These are phyloP conservation scores for Moniliella sp. DNA, from an alignment of 1,284 basidiomycete genomes.

Conservation along the genomic window DNA sequence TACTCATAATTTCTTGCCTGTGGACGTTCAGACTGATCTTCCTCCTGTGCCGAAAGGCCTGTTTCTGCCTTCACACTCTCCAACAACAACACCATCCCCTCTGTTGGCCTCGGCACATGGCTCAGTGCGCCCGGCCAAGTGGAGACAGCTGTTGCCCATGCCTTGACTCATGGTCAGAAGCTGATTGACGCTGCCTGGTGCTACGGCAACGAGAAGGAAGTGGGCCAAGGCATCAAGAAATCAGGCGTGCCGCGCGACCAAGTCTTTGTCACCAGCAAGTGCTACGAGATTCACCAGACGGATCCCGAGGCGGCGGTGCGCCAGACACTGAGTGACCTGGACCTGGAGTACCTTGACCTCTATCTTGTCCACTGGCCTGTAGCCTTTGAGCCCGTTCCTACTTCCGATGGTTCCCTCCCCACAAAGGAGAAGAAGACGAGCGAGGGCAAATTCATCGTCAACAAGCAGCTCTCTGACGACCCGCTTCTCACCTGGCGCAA, in stretches of 20 bases:
- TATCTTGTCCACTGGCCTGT: conserved; percentile 56
- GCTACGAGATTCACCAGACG: not conserved
- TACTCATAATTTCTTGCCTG: no score
- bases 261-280: conserved; percentile 65
- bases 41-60: no score
- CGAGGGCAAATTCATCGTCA: conserved; percentile 43
- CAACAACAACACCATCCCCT: conserved; percentile 5
- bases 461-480: conserved; percentile 40
- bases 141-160: conserved; percentile 36
- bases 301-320: conserved; percentile 42
- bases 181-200: conserved; percentile 23
- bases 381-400: conserved; percentile 13
- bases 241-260: conserved; percentile 54
- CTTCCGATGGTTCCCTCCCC: conserved; percentile 5
- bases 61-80: conserved; percentile 7
- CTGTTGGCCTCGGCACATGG: conserved; percentile 9
- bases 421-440: not conserved
- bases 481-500: conserved; percentile 17
- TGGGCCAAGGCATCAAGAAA: conserved; percentile 53
- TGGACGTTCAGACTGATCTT: no score
- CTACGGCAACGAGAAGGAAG: conserved; percentile 57
- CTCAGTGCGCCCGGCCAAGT: conserved; percentile 36
- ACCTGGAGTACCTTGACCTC: conserved; percentile 55
- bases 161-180: conserved; percentile 19
- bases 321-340: conserved; percentile 49